These are phyloP conservation scores for Silene noctiflora DNA, from an alignment of 179 eudicot species.

Conservation along the genomic window DNA sequence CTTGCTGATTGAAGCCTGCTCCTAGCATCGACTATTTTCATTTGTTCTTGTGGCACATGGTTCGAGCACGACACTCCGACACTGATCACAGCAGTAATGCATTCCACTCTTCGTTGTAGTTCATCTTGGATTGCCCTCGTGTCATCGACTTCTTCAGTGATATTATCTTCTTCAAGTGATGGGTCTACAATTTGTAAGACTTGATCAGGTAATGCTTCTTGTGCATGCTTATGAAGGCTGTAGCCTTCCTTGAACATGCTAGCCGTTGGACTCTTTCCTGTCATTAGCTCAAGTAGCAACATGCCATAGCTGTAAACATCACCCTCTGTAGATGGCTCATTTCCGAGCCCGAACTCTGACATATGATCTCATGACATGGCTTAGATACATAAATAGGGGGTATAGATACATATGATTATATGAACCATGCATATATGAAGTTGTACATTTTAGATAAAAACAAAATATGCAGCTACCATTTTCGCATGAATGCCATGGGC, in stretches of 20 bases:
- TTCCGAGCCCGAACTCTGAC: constrained; percentile 27
- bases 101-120: not conserved
- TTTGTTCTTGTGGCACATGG: not conserved
- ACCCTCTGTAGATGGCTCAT: too few relatives aligned
- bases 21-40: not conserved
- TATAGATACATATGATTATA: too few relatives aligned
- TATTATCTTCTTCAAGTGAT: not conserved
- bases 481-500: too few relatives aligned
- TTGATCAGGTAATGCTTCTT: constrained; percentile 20
- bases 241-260: constrained; percentile 17
- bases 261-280: constrained; percentile 19
- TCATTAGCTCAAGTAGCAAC: constrained; percentile 24
- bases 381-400: too few relatives aligned
- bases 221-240: constrained; percentile 23
- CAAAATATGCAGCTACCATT: too few relatives aligned
- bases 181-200: not conserved
- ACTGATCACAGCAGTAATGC: constrained; percentile 3
- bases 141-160: not conserved
- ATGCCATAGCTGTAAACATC: constrained; percentile 28
- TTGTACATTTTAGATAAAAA: too few relatives aligned
- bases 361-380: not conserved
- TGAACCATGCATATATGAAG: too few relatives aligned
- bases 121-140: not conserved
- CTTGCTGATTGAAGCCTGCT: not conserved
- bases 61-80: not conserved